A percentile compares a stretch with the other conserved stretches of the same genome.
Conservation (phyloP, 176 grass and related monocot genomes). For the Cenchrus americanus region DNA sequence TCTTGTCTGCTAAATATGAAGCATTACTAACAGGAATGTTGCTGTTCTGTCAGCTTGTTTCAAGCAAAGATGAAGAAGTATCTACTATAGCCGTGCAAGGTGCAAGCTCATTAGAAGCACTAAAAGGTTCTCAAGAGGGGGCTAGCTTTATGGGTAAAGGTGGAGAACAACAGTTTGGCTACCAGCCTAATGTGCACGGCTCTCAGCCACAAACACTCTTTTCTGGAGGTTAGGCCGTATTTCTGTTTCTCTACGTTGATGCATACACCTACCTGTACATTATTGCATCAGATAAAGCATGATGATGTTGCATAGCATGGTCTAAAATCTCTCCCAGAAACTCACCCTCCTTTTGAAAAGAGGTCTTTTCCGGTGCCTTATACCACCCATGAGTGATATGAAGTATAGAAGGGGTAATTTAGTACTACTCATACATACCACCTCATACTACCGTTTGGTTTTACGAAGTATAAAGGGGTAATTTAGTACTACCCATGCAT, state of each 20-base stretch:
- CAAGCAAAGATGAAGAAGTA: constrained; percentile 34
- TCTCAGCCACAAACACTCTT: constrained; percentile 49
- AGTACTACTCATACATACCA: too few relatives aligned
- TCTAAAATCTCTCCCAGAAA: background rate
- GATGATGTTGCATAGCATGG: background rate
- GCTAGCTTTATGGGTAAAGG: constrained; percentile 35
- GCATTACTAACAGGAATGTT: background rate
- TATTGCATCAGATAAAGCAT: background rate
- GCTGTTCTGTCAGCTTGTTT: constrained; percentile 36
- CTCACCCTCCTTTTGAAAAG: background rate
- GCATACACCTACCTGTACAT: constrained; percentile 1
- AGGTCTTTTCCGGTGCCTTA: too few relatives aligned
- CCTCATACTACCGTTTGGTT: too few relatives aligned
- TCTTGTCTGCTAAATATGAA: background rate
- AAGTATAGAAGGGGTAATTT: too few relatives aligned
- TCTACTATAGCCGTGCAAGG: background rate
- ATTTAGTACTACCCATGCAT: too few relatives aligned
- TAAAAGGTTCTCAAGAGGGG: constrained; percentile 36
- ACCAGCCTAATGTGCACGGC: constrained; percentile 41
- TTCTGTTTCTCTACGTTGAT: constrained; percentile 25
- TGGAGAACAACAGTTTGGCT: constrained; percentile 38
- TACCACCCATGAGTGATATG: too few relatives aligned
- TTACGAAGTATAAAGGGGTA: too few relatives aligned
- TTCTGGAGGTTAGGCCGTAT: constrained; percentile 49
- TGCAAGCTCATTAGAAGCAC: constrained; percentile 18